These are phyloP conservation scores for Talaromyces proteolyticus DNA, from an alignment of 495 filamentous ascomycete genomes.

Conservation along the genomic window DNA sequence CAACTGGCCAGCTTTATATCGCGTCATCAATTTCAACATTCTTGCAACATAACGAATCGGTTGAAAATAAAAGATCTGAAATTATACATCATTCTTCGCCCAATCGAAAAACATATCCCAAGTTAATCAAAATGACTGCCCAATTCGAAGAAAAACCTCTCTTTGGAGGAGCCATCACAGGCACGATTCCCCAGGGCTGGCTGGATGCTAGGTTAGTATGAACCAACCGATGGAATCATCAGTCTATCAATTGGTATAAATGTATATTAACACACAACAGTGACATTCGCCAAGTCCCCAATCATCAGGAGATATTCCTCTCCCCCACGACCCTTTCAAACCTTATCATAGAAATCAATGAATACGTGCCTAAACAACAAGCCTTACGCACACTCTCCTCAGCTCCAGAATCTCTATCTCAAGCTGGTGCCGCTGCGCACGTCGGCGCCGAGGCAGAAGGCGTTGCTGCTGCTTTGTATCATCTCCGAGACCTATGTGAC, in stretches of 20 bases:
- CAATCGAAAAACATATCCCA: neutral
- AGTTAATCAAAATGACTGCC: neutral
- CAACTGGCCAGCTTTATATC: too few species aligned
- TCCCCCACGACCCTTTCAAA: conserved; percentile 68
- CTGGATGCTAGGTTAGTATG: conserved; percentile 70
- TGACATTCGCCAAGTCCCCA: conserved; percentile 80
- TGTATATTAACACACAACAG: conserved; percentile 28
- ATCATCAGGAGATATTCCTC: conserved; percentile 93
- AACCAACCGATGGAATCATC: neutral
- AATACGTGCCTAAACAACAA: conserved; percentile 31
- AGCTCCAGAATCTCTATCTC: too few species aligned
- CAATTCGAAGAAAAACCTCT: conserved; percentile 53
- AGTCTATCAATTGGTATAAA: neutral
- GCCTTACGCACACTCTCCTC: conserved; percentile 11
- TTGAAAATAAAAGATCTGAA: too few species aligned
- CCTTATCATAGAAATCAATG: conserved; percentile 84
- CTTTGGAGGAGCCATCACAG: conserved; percentile 77
- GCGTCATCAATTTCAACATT: too few species aligned
- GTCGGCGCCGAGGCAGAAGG: conserved; percentile 38
- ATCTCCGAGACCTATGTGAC: conserved; percentile 74
- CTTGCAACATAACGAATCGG: too few species aligned
- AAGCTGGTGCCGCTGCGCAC: conserved; percentile 17
- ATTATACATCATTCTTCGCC: neutral
- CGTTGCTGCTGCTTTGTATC: conserved; percentile 59
- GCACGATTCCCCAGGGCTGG: conserved; percentile 65